Base-by-base conservation (phyloP, 176 grass and related monocot species). In the Urochloa ruziziensis region DNA sequence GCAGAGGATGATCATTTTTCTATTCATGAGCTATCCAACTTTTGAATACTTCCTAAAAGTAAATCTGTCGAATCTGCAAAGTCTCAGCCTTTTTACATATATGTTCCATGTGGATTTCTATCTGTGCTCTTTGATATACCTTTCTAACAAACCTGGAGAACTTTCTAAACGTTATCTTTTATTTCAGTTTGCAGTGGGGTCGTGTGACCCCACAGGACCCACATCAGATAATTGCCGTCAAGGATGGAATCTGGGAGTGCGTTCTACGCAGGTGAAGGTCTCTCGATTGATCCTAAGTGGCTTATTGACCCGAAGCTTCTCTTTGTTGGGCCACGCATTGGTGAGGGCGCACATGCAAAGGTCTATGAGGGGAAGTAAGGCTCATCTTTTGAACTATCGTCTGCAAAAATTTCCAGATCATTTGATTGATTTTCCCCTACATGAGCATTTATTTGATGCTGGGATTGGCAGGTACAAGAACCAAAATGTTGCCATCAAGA, bases 351-450 rank as follows among this genome's bases (percentile, higher is more conserved):
- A 4, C 92, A 98, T 84, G 92, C 89, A 47, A 98, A 98, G 82
- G 92, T 98, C 73, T 98, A 98, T 32, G 92, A 98, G 91, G 95
- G 95, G 49, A 98, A 98, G 95, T 98, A 94, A 79, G 95, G 80
- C 75, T 51, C 25, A 25, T 61, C 5, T 75, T 30, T 83, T 80
- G 44, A 17, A 62, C 39, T 79, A 52, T 37, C 5, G 46, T 66
- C 69, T 70, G 35, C 24, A 67, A n/a, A n/a, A n/a, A 16, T 62
- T 79, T 87, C 2, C 52, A 62, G 34, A 75, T 89, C 68, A 32
- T 56, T 68, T 35, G 77, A 68, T 74, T 30, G 16, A 60, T 74
- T 90, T 89, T 34, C 37, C 87, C 70, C 70, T 82, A 73, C 25
- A 67, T 62, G 84, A 77, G 5, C 54, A 81, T 14, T 73, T 42